phyloP scores from a whole-genome alignment of 2,329 filamentous ascomycete species.

The Aspergillus uvarum region DNA sequence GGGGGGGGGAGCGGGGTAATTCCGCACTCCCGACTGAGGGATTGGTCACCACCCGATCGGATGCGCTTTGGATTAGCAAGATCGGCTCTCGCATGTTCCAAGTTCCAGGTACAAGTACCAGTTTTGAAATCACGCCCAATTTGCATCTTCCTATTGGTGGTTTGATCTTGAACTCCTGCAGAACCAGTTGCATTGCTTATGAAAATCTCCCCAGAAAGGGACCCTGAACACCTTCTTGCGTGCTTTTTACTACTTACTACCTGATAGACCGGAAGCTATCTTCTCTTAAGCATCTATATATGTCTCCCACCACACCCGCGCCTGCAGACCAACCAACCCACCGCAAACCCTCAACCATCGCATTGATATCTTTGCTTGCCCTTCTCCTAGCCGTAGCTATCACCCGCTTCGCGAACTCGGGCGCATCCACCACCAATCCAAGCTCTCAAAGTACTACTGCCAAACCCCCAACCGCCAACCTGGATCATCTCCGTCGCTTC shows the following conservation, averaged over 20 bases:
- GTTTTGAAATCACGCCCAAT: background rate
- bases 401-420: background rate
- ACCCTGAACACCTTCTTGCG: too few species aligned
- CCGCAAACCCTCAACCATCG: background rate
- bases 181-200: too few species aligned
- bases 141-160: background rate
- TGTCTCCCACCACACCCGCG: background rate
- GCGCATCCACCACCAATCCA: background rate
- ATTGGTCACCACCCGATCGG: slow-evolving; percentile 5
- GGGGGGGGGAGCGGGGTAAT: background rate
- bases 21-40: slow-evolving; percentile 6
- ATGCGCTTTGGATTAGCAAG: background rate
- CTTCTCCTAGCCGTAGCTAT: background rate
- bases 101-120: background rate
- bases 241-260: too few species aligned
- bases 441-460: background rate
- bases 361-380: background rate
- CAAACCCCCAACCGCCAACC: background rate
- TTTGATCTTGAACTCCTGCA: background rate
- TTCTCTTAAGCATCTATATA: too few species aligned
- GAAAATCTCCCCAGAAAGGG: too few species aligned
- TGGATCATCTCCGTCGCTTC: background rate
- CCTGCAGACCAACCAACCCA: background rate
- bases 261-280: too few species aligned
- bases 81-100: background rate